phyloP scores from a whole-genome alignment of 192 early-diverging fungal genomes.

The Backusella westeae region DNA sequence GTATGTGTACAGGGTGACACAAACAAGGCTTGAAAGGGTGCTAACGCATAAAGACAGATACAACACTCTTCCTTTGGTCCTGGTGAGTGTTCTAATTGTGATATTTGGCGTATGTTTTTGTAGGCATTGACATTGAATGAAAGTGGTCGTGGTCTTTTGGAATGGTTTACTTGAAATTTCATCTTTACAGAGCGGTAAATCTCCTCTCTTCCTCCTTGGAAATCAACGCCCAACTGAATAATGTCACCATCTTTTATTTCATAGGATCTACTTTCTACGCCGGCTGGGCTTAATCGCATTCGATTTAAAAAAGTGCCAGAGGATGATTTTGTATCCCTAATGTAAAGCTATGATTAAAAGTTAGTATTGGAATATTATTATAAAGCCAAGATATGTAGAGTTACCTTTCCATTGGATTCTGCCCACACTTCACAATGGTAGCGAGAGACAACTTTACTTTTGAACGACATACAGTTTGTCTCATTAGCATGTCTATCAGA shows the following conservation, averaged over 20 bases:
- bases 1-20: slow-evolving; percentile 81
- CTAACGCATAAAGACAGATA: slow-evolving; percentile 76
- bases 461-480: slow-evolving; percentile 73
- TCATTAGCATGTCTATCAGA: slow-evolving; percentile 56
- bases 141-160: slow-evolving; percentile 44
- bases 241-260: slow-evolving; percentile 77
- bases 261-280: slow-evolving; percentile 68
- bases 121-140: slow-evolving; percentile 43
- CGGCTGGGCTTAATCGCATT: slow-evolving; percentile 75
- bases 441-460: slow-evolving; percentile 90
- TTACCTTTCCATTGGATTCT: slow-evolving; percentile 52
- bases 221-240: slow-evolving; percentile 83
- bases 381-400: background rate
- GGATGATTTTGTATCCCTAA: slow-evolving; percentile 81
- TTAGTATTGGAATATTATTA: background rate
- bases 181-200: slow-evolving; percentile 84
- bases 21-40: slow-evolving; percentile 80
- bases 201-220: slow-evolving; percentile 75
- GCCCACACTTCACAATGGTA: slow-evolving; percentile 93
- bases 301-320: slow-evolving; percentile 90
- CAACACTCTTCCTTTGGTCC: slow-evolving; percentile 58
- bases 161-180: slow-evolving; percentile 55
- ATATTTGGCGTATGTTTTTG: slow-evolving; percentile 14
- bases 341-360: slow-evolving; percentile 55
- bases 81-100: background rate